Evolutionary conservation across 2,329 filamentous ascomycete genomes (phyloP), one percentile per base, ranked within the genome.

Genomic region (Sporothrix protearum): DNA sequence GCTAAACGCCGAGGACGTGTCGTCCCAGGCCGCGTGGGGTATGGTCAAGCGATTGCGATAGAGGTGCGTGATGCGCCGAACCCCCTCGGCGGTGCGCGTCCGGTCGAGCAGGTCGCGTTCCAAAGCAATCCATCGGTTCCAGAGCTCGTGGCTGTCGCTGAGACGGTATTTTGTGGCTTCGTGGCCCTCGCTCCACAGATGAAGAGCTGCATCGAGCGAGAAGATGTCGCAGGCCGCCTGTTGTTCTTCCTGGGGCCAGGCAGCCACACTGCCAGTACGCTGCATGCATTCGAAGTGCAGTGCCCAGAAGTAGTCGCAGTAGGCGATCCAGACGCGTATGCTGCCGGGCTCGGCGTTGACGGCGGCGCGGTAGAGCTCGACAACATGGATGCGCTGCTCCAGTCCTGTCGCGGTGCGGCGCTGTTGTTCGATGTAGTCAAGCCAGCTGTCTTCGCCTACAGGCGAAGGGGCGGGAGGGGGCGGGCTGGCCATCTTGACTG

Each of bases 81-180:
- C 83, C 79, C 87, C 83, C 77, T 87, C 81, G 76, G 85, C 77
- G 75, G 87, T 86, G 76, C 83, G 80, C 69, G 85, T 82, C 81
- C 83, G 83, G 33, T 83, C 85, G 25, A 94, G 85, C 75, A 92
- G 87, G 75, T 92, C 87, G 78, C 91, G 84, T 78, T 94, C 85
- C 63, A 93, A 86, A 70, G 89, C 88, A 57, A 93, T 85, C 86
- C 92, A 95, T 74, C 90, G 88, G 77, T 94, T 88, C 92, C 92
- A 96, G 12, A 96, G 85, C 71, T 89, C 80, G 78, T 94, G 90
- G 77, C 92, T 95, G 78, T 94, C 91, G 77, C 87, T 87, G 72
- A 96, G 83, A 73, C 92, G 90, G 80, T 90, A 92, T 77, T 90
- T 88, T 69, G 92, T 92, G 55, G 88, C 87, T 73, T 90, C 86